These are phyloP conservation scores for Asterionellopsis glacialis DNA, from an alignment of 108 stramenopile genomes.

Conservation along the genomic window DNA sequence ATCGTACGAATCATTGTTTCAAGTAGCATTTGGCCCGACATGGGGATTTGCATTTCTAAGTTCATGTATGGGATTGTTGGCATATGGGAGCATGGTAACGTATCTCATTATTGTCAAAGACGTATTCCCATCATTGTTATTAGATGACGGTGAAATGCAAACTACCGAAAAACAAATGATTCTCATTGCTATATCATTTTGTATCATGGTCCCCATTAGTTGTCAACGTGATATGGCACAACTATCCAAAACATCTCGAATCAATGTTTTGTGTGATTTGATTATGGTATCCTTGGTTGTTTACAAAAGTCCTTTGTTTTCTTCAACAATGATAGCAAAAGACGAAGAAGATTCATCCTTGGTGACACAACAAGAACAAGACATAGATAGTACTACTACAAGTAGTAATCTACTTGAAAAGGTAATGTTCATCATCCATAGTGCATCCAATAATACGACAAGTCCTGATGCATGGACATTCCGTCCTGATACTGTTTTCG, in stretches of 20 bases:
- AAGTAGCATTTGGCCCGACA: slow-evolving; percentile 64
- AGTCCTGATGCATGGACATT: slow-evolving; percentile 5
- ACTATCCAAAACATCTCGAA: slow-evolving; percentile 61
- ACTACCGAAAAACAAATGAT: slow-evolving; percentile 34
- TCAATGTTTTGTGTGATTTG: slow-evolving; percentile 61
- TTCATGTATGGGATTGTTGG: slow-evolving; percentile 74
- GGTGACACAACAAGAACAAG: slow-evolving; percentile 4
- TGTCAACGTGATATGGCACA: slow-evolving; percentile 84
- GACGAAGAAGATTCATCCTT: slow-evolving; percentile 11
- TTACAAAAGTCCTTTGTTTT: slow-evolving; percentile 25
- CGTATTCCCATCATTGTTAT: slow-evolving; percentile 52
- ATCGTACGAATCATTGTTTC: slow-evolving; percentile 70
- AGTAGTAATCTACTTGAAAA: too few species aligned
- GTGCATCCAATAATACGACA: too few species aligned
- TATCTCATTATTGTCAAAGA: slow-evolving; percentile 87
- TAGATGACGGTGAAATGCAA: slow-evolving; percentile 44
- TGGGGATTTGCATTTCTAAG: slow-evolving; percentile 68
- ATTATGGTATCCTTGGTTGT: slow-evolving; percentile 52
- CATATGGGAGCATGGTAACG: slow-evolving; percentile 79
- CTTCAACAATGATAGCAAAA: background rate
- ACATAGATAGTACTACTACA: too few species aligned
- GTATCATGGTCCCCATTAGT: slow-evolving; percentile 61
- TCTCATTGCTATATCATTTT: slow-evolving; percentile 53
- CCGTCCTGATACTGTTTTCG: slow-evolving; percentile 57
- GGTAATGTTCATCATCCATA: too few species aligned